A percentile compares a stretch with the other conserved stretches of the same genome.
Conservation (phyloP, 257 asterid species). For the Leptodermis oblonga region DNA sequence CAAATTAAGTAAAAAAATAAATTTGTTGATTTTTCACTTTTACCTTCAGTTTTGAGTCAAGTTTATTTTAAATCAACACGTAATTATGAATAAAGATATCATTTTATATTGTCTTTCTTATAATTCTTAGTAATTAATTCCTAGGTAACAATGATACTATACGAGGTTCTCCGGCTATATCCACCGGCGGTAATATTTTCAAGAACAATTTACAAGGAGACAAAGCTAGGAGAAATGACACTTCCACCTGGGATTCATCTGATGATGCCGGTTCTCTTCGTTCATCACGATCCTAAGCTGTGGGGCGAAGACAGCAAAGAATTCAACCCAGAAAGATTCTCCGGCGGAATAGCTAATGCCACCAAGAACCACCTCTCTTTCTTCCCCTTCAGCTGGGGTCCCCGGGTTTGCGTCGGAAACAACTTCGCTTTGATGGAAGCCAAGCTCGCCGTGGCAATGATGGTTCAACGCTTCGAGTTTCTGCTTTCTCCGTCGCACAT, state of each 20-base stretch:
- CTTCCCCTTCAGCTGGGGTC: conserved; percentile 51
- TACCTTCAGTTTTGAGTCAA: too few relatives aligned
- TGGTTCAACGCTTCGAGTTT: conserved; percentile 35
- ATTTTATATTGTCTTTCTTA: too few relatives aligned
- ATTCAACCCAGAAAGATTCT: conserved; percentile 53
- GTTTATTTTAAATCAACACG: too few relatives aligned
- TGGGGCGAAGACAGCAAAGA: conserved; percentile 53
- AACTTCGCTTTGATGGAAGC: conserved; percentile 47
- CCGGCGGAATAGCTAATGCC: conserved; percentile 41
- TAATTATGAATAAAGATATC: too few relatives aligned
- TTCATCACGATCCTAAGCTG: conserved; percentile 35
- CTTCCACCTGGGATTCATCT: conserved; percentile 40
- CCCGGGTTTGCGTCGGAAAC: conserved; percentile 43
- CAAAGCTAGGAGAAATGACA: conserved; percentile 35
- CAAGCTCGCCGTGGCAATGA: conserved; percentile 33
- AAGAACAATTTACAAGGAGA: conserved; percentile 27
- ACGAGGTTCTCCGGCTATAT: conserved; percentile 50
- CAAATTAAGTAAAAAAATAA: too few relatives aligned
- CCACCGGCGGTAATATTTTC: conserved; percentile 40
- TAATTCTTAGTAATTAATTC: not conserved
- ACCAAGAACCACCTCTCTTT: conserved; percentile 33
- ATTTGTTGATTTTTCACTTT: too few relatives aligned
- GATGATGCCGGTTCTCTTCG: conserved; percentile 27
- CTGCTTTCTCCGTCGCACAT: conserved; percentile 43
- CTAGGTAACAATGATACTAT: conserved; percentile 48